A percentile compares a stretch with the other conserved stretches of the same genome.
Evolutionary conservation across 2,329 filamentous ascomycete genomes (phyloP).

Genomic region (Clarireedia homoeocarpa): DNA sequence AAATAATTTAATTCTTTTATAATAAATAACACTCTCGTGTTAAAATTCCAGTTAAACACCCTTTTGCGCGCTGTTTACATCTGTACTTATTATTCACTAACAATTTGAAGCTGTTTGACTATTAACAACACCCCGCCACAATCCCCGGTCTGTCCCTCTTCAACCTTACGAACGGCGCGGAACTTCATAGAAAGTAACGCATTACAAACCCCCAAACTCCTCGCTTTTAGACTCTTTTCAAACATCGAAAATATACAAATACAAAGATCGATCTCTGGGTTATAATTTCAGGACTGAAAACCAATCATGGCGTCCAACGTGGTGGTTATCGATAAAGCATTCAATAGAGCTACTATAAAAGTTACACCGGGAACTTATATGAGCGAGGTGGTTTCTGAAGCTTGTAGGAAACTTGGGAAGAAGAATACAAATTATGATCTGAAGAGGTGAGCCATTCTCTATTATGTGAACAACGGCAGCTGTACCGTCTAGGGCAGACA

Average conservation of each 20-base stretch:
- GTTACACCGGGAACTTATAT: slow-evolving; percentile 75
- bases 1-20: too few species aligned
- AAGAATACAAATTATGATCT: slow-evolving; percentile 66
- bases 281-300: neutral
- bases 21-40: too few species aligned
- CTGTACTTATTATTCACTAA: too few species aligned
- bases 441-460: slow-evolving; percentile 49
- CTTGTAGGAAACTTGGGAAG: slow-evolving; percentile 64
- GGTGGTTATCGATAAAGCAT: slow-evolving; percentile 73
- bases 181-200: slow-evolving; percentile 18
- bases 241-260: neutral
- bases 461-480: neutral
- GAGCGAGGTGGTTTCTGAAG: slow-evolving; percentile 78
- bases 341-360: slow-evolving; percentile 73
- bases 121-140: slow-evolving; percentile 23
- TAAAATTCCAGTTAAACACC: too few species aligned
- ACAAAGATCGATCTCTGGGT: neutral
- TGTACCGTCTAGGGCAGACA: slow-evolving; percentile 10
- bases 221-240: neutral
- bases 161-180: slow-evolving; percentile 21
- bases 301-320: slow-evolving; percentile 73
- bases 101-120: neutral
- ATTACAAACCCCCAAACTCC: neutral
- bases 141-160: neutral
- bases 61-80: too few species aligned